Evolutionary conservation across 2,329 filamentous ascomycete genomes (phyloP).

Genomic region (Aureobasidium musti): DNA sequence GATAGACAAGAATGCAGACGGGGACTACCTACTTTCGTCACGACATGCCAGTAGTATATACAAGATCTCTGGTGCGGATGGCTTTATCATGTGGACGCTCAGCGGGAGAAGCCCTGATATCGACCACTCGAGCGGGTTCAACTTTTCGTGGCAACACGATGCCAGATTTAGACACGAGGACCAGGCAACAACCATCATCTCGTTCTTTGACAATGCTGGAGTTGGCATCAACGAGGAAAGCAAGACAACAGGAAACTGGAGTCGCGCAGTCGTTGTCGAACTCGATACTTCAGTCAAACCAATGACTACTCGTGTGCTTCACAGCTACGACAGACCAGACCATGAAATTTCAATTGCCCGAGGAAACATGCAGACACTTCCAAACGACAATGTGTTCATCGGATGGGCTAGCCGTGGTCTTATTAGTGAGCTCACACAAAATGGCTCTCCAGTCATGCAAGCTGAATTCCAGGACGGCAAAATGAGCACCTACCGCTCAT

Average conservation of each 20-base stretch:
- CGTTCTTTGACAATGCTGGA: conserved; percentile 29
- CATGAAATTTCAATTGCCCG: conserved; percentile 37
- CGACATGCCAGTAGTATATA: conserved; percentile 46
- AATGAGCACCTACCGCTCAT: conserved; percentile 45
- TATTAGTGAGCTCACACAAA: conserved; percentile 39
- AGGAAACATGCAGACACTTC: conserved; percentile 42
- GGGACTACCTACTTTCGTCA: conserved; percentile 45
- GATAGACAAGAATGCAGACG: conserved; percentile 43
- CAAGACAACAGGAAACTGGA: conserved; percentile 6
- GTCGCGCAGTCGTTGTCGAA: conserved; percentile 20
- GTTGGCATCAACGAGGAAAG: not conserved
- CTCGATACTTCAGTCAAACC: conserved; percentile 12
- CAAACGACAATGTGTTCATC: conserved; percentile 43
- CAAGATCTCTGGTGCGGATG: conserved; percentile 42
- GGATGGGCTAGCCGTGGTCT: conserved; percentile 44
- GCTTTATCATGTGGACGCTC: conserved; percentile 44
- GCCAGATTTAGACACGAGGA: conserved; percentile 36
- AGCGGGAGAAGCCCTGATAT: conserved; percentile 41
- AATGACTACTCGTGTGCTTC: conserved; percentile 11
- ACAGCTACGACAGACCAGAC: conserved; percentile 42
- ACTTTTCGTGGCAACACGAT: conserved; percentile 45
- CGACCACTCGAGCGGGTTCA: conserved; percentile 35
- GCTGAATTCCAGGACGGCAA: conserved; percentile 41
- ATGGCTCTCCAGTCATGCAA: conserved; percentile 40
- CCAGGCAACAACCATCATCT: conserved; percentile 17